Evolutionary conservation across 495 filamentous ascomycete species (phyloP).

Genomic region (Acidiella bohemica): DNA sequence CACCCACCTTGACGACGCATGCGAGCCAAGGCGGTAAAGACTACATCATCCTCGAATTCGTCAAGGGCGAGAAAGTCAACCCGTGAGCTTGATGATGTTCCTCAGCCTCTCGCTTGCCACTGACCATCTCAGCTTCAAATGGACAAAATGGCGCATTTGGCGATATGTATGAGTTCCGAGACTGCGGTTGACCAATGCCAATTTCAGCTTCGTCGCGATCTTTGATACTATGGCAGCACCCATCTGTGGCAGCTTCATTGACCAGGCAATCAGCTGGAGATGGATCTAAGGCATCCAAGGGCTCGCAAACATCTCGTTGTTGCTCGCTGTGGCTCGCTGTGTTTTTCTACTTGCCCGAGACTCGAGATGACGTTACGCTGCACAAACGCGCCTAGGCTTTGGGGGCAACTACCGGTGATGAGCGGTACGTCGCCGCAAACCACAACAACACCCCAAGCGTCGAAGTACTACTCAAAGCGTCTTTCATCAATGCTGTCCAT

Average conservation of each 20-base stretch:
- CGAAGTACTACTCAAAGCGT: constrained; percentile 21
- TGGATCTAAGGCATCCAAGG: constrained; percentile 19
- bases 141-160: constrained; percentile 23
- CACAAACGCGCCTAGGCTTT: constrained; percentile 27
- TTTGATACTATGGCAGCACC: constrained; percentile 16
- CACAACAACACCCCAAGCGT: constrained; percentile 24
- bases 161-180: constrained; percentile 10
- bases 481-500: constrained; percentile 26
- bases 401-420: constrained; percentile 23
- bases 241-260: constrained; percentile 16
- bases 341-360: constrained; percentile 28
- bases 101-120: too few relatives aligned
- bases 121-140: too few relatives aligned
- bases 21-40: constrained; percentile 25
- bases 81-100: too few relatives aligned
- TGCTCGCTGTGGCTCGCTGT: constrained; percentile 19
- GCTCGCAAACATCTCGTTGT: constrained; percentile 12
- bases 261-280: constrained; percentile 13
- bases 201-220: constrained; percentile 17
- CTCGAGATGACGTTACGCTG: constrained; percentile 25
- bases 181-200: constrained; percentile 11
- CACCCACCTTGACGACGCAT: constrained; percentile 28
- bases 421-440: constrained; percentile 22
- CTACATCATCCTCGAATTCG: constrained; percentile 31
- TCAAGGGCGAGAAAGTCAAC: constrained; percentile 31